Evolutionary conservation across 2,329 filamentous ascomycete genomes (phyloP).

Genomic region (Pseudocercospora macadamiae): DNA sequence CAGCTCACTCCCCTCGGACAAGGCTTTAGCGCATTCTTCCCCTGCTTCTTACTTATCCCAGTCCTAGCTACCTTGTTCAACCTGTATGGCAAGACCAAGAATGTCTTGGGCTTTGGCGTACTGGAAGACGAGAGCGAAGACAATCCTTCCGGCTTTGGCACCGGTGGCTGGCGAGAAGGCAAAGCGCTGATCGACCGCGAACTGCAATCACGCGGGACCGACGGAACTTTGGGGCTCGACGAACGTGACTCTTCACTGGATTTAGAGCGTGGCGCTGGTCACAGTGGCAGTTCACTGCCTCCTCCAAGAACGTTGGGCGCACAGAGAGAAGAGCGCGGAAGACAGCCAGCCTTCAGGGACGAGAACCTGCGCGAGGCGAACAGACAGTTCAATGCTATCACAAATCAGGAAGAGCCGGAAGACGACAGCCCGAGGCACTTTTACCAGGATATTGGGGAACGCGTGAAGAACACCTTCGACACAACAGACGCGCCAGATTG

Average conservation of each 20-base stretch:
- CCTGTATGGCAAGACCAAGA: conserved; percentile 79
- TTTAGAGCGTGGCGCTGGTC: conserved; percentile 26
- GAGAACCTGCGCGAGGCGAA: conserved; percentile 30
- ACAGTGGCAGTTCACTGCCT: conserved; percentile 4
- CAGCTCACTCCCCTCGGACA: conserved; percentile 79
- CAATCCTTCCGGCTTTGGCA: conserved; percentile 67
- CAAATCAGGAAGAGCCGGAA: conserved; percentile 59
- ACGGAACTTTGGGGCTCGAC: conserved; percentile 41
- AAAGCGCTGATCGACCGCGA: conserved; percentile 88
- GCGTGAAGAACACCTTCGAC: conserved; percentile 91
- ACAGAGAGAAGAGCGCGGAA: conserved; percentile 10
- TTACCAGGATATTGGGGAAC: conserved; percentile 79
- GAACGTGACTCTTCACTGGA: conserved; percentile 34
- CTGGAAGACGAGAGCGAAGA: conserved; percentile 74
- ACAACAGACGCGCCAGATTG: conserved; percentile 76
- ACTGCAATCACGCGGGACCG: conserved; percentile 45
- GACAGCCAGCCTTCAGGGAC: conserved; percentile 17
- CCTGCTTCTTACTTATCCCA: conserved; percentile 82
- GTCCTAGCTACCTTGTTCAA: conserved; percentile 86
- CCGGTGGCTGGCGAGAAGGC: conserved; percentile 88
- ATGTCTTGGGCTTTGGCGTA: conserved; percentile 76
- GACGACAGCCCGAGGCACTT: conserved; percentile 68
- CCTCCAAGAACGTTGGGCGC: background rate
- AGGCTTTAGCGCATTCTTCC: conserved; percentile 87
- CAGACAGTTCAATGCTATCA: conserved; percentile 37